These are phyloP conservation scores for Cyclotella sp. DNA, from an alignment of 108 stramenopile species.

Conservation along the genomic window DNA sequence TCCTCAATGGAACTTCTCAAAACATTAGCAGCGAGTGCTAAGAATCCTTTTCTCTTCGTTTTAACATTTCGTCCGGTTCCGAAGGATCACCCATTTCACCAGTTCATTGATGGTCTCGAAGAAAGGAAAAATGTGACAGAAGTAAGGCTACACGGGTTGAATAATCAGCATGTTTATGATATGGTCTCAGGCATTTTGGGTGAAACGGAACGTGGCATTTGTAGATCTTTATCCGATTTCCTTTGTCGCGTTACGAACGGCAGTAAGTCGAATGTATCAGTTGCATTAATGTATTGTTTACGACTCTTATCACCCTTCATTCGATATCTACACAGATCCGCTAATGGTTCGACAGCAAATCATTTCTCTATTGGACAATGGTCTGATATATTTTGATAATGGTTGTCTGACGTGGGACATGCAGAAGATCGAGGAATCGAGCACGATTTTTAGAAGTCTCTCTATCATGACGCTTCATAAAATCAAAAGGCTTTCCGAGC, in stretches of 20 bases:
- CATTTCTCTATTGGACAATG: background rate
- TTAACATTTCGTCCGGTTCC: constrained; percentile 19
- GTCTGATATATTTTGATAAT: background rate
- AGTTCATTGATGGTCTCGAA: background rate
- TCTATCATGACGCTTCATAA: constrained; percentile 4
- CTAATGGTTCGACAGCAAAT: constrained; percentile 11
- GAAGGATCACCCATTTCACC: constrained; percentile 6
- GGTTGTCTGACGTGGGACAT: constrained; percentile 7
- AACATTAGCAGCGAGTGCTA: background rate
- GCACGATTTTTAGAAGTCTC: background rate
- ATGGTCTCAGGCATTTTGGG: background rate
- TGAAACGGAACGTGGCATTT: background rate
- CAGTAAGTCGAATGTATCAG: background rate
- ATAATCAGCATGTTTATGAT: background rate
- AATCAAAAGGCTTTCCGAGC: background rate
- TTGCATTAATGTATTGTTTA: background rate
- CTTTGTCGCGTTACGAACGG: constrained; percentile 9
- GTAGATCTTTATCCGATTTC: background rate
- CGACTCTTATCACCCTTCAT: background rate
- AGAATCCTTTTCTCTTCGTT: constrained; percentile 20
- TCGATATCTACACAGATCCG: background rate
- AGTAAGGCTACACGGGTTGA: background rate
- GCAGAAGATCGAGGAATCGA: background rate
- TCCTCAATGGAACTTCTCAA: constrained; percentile 11
- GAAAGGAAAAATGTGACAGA: background rate